Percentiles rank a stretch among this genome's conserved stretches.
Evolutionary conservation across 139 green algal species (phyloP).

Genomic region (Picochlorum costavermella): DNA sequence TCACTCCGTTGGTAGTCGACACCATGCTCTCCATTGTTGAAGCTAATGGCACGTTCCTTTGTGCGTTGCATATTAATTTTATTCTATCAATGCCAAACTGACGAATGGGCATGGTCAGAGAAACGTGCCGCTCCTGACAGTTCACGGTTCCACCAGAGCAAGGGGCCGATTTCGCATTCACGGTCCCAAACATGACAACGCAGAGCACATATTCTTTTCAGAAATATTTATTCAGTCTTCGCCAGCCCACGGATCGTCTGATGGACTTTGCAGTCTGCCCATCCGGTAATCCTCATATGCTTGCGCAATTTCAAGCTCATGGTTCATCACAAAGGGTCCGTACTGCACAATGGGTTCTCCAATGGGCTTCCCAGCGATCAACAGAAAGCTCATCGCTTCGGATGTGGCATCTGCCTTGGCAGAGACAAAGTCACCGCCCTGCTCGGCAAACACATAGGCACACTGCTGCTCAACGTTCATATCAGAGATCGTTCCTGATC

Average conservation of each 20-base stretch:
- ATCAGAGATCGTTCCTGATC: slow-evolving; percentile 49
- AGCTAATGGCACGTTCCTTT: too few relatives aligned
- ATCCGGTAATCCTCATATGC: slow-evolving; percentile 64
- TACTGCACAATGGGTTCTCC: slow-evolving; percentile 76
- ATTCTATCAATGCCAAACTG: too few relatives aligned
- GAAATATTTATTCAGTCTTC: slow-evolving; percentile 14
- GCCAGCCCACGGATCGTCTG: slow-evolving; percentile 64
- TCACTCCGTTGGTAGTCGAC: too few relatives aligned
- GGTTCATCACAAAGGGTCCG: slow-evolving; percentile 81
- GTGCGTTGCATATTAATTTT: too few relatives aligned
- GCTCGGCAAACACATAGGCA: slow-evolving; percentile 30
- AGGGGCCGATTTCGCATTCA: too few relatives aligned
- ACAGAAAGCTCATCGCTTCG: slow-evolving; percentile 61
- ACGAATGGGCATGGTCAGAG: too few relatives aligned
- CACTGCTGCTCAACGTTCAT: slow-evolving; percentile 40
- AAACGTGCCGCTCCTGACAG: too few relatives aligned
- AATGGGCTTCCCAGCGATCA: slow-evolving; percentile 75
- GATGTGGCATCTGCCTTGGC: background rate
- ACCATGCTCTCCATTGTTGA: too few relatives aligned
- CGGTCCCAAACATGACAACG: background rate
- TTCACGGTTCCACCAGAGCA: too few relatives aligned
- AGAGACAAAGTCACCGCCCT: slow-evolving; percentile 26
- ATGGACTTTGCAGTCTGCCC: slow-evolving; percentile 57
- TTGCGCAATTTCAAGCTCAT: slow-evolving; percentile 54
- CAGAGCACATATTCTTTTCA: too few relatives aligned